These are phyloP conservation scores for Cercospora sp. DNA, from an alignment of 2,329 filamentous ascomycete genomes.

Conservation along the genomic window DNA sequence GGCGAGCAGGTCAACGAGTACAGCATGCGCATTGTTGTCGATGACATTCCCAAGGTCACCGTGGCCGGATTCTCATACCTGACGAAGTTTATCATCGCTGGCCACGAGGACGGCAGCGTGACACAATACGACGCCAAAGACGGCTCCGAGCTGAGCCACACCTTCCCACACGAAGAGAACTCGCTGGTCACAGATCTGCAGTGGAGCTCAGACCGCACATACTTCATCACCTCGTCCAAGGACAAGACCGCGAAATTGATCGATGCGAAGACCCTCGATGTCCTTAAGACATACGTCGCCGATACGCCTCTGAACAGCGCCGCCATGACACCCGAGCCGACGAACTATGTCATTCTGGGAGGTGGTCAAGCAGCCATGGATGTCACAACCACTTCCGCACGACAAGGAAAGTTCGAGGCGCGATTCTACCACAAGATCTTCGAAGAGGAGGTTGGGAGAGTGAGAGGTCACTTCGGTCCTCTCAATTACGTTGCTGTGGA, in stretches of 20 bases:
- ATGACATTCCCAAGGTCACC: conserved; percentile 88
- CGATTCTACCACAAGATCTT: conserved; percentile 99
- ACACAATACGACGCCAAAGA: conserved; percentile 90
- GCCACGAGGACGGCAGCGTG: conserved; percentile 93
- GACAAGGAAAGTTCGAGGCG: conserved; percentile 98
- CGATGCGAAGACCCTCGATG: conserved; percentile 79
- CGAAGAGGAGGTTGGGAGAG: conserved; percentile 96
- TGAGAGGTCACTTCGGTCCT: conserved; percentile 94
- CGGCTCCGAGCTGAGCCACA: conserved; percentile 78
- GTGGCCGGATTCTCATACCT: conserved; percentile 96
- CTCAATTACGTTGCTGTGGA: conserved; percentile 95
- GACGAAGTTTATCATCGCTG: conserved; percentile 93
- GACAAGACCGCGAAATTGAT: conserved; percentile 97
- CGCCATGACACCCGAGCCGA: conserved; percentile 91
- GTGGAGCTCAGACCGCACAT: conserved; percentile 89
- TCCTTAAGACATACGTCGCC: conserved; percentile 87
- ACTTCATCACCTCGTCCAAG: conserved; percentile 97
- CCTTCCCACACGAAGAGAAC: conserved; percentile 82
- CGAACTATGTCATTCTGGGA: conserved; percentile 96
- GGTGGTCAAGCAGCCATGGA: conserved; percentile 99
- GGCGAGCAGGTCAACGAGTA: conserved; percentile 84
- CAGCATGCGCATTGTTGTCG: conserved; percentile 82
- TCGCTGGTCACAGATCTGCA: conserved; percentile 86
- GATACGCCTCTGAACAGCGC: conserved; percentile 97
- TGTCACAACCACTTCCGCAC: conserved; percentile 87